A percentile compares a stretch with the other conserved stretches of the same genome.
Evolutionary conservation across 2,329 filamentous ascomycete species (phyloP).

Genomic region (Aspergillus caelatus): DNA sequence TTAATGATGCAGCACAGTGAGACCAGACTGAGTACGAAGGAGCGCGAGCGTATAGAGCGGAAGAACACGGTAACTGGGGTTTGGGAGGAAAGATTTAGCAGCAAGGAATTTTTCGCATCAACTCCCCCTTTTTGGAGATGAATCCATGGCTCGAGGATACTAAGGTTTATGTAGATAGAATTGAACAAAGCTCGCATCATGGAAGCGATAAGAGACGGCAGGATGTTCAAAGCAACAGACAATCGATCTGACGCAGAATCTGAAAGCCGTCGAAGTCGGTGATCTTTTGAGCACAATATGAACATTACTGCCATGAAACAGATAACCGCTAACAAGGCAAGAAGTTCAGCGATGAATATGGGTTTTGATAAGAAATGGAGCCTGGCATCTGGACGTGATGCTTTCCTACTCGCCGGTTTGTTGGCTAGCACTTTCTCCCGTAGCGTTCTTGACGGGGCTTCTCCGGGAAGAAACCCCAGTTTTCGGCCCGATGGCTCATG

Average conservation of each 20-base stretch:
- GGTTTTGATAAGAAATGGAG: not conserved
- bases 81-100: not conserved
- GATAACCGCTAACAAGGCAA: not conserved
- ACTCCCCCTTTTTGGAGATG: not conserved
- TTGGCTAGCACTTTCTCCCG: not conserved
- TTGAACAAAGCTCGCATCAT: not conserved
- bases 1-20: not conserved
- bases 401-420: not conserved
- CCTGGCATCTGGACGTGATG: not conserved
- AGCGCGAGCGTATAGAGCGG: not conserved
- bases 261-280: not conserved
- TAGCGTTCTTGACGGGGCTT: not conserved
- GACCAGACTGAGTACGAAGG: not conserved
- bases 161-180: not conserved
- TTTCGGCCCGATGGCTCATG: not conserved
- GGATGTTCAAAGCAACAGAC: not conserved
- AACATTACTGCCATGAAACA: not conserved
- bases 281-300: not conserved
- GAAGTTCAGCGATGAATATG: not conserved
- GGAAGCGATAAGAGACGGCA: not conserved
- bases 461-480: not conserved
- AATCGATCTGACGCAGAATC: not conserved
- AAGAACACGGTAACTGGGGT: not conserved
- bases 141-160: not conserved
- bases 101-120: not conserved